A percentile compares a stretch with the other conserved stretches of the same genome.
Evolutionary conservation across 2,329 filamentous ascomycete species (phyloP).

Genomic region (Scedosporium apiospermum): DNA sequence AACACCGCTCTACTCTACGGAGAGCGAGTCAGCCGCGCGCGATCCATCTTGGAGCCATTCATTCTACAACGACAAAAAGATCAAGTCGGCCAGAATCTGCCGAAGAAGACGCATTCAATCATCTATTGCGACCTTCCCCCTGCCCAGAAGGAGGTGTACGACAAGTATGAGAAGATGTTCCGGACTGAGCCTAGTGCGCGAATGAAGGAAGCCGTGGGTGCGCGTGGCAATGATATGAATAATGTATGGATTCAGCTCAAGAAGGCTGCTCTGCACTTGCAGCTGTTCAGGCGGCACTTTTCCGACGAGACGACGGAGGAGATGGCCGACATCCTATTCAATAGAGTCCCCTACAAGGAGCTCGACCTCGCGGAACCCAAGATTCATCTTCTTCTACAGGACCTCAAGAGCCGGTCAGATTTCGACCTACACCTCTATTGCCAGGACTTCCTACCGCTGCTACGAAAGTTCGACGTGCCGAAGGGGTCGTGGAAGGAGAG

Average conservation of each 20-base stretch:
- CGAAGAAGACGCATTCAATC: slow-evolving; percentile 67
- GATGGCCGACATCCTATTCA: slow-evolving; percentile 70
- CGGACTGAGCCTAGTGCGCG: slow-evolving; percentile 46
- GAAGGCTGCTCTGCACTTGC: slow-evolving; percentile 83
- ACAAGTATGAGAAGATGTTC: slow-evolving; percentile 53
- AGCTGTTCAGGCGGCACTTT: slow-evolving; percentile 78
- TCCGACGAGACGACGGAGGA: slow-evolving; percentile 63
- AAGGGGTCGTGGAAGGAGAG: slow-evolving; percentile 47
- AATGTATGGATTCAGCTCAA: slow-evolving; percentile 85
- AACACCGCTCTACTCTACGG: slow-evolving; percentile 78
- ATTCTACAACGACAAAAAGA: slow-evolving; percentile 89
- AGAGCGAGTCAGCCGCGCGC: slow-evolving; percentile 76
- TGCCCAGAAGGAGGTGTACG: slow-evolving; percentile 65
- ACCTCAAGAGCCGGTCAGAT: slow-evolving; percentile 50
- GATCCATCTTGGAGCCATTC: slow-evolving; percentile 90
- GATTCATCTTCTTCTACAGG: slow-evolving; percentile 42
- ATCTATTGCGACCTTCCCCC: slow-evolving; percentile 73
- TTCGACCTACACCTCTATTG: slow-evolving; percentile 60
- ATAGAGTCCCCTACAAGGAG: slow-evolving; percentile 50
- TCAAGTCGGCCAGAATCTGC: slow-evolving; percentile 78
- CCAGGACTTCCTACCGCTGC: slow-evolving; percentile 43
- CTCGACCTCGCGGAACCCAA: slow-evolving; percentile 41
- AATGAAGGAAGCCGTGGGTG: slow-evolving; percentile 21
- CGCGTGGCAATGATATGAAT: slow-evolving; percentile 44
- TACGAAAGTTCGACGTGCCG: slow-evolving; percentile 43